phyloP scores from a whole-genome alignment of 768 basidiomycete genomes.

The Termitomyces sp. region DNA sequence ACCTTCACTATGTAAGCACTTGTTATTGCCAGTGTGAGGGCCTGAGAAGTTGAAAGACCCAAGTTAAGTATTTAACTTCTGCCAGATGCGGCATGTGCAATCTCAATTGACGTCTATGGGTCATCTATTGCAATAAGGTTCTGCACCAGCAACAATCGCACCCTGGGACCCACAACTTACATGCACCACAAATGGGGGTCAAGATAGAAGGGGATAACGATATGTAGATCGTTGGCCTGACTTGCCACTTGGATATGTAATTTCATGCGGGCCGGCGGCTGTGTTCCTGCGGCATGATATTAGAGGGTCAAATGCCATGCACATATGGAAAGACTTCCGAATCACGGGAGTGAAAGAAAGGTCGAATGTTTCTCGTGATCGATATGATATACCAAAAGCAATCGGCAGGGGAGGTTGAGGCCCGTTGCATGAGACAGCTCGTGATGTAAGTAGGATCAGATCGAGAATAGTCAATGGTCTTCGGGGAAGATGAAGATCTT shows the following conservation, averaged over 20 bases:
- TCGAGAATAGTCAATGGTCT: background rate
- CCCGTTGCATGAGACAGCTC: background rate
- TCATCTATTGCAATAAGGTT: conserved; percentile 4
- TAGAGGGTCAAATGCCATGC: background rate
- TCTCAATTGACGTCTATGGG: background rate
- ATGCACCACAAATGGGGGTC: background rate
- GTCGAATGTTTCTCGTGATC: background rate
- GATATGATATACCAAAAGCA: background rate
- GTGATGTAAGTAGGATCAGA: background rate
- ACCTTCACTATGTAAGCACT: background rate
- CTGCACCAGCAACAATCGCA: background rate
- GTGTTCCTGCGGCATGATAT: background rate
- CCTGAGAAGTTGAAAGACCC: background rate
- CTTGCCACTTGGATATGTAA: background rate
- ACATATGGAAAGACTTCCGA: background rate
- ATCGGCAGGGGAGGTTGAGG: background rate
- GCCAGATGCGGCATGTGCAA: background rate
- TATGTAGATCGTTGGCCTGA: background rate
- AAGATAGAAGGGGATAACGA: background rate
- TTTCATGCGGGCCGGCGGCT: conserved; percentile 6
- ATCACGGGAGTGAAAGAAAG: background rate
- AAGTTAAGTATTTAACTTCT: conserved; percentile 3
- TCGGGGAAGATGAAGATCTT: background rate
- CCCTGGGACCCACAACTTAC: background rate
- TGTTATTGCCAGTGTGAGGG: background rate